Percentiles rank a stretch among this genome's conserved stretches.
Conservation (phyloP, 176 grass and related monocot genomes). For the Lolium rigidum region DNA sequence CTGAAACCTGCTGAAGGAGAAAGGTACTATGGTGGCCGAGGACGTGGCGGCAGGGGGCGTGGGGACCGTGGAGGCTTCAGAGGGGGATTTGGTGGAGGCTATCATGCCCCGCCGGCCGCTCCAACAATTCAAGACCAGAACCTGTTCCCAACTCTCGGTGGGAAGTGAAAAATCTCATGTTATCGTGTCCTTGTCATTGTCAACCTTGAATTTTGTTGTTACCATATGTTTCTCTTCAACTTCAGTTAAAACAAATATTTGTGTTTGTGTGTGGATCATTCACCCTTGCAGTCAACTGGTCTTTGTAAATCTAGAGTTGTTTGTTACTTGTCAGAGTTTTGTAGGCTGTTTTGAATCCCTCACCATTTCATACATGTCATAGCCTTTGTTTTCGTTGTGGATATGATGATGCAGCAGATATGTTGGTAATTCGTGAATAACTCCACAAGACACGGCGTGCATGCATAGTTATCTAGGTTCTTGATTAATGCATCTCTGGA, state of each 20-base stretch:
- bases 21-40: constrained; percentile 65
- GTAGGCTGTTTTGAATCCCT: background rate
- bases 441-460: too few relatives aligned
- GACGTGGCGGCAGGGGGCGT: constrained; percentile 67
- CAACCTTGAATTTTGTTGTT: constrained; percentile 22
- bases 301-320: constrained; percentile 55
- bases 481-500: too few relatives aligned
- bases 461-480: too few relatives aligned
- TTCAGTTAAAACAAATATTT: constrained; percentile 47
- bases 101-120: constrained; percentile 35
- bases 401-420: background rate
- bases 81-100: constrained; percentile 49
- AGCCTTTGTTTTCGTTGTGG: background rate
- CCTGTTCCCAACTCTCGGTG: constrained; percentile 79
- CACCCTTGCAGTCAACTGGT: constrained; percentile 8
- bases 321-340: constrained; percentile 42
- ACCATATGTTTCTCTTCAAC: background rate
- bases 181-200: background rate
- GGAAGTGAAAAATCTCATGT: constrained; percentile 48
- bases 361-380: background rate
- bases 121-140: constrained; percentile 74
- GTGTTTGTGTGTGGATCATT: constrained; percentile 33
- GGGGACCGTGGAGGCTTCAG: constrained; percentile 62
- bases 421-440: too few relatives aligned
- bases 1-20: constrained; percentile 66